These are phyloP conservation scores for Heterobasidion irregulare DNA, from an alignment of 1,284 basidiomycete genomes.

Conservation along the genomic window DNA sequence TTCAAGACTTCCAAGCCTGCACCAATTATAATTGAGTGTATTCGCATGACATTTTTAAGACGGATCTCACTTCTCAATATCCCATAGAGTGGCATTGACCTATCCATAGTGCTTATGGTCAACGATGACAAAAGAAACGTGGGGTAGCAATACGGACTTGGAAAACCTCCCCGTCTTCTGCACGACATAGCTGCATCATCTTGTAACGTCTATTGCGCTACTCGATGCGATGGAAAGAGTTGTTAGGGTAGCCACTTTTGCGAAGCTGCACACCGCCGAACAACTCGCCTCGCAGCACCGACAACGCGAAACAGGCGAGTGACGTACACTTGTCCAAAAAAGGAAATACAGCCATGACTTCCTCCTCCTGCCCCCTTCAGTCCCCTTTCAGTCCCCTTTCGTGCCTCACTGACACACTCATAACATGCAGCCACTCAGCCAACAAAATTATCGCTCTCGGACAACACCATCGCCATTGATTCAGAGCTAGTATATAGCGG, in stretches of 20 bases:
- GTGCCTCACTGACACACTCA: too few relatives aligned
- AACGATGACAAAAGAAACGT: not conserved
- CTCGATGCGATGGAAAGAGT: not conserved
- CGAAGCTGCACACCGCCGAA: not conserved
- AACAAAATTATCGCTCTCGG: too few relatives aligned
- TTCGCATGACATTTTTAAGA: not conserved
- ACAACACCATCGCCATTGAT: too few relatives aligned
- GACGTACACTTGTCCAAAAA: not conserved
- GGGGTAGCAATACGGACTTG: slow-evolving; percentile 24
- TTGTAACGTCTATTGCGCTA: not conserved
- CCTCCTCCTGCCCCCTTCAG: too few relatives aligned
- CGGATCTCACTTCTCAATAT: slow-evolving; percentile 56
- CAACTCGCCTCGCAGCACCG: not conserved
- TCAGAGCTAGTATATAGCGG: too few relatives aligned
- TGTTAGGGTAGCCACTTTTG: not conserved
- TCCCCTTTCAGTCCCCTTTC: too few relatives aligned
- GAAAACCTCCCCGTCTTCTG: slow-evolving; percentile 59
- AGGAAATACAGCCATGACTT: not conserved
- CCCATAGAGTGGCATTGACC: slow-evolving; percentile 59
- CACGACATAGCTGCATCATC: slow-evolving; percentile 70
- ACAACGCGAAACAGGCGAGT: not conserved
- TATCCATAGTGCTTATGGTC: slow-evolving; percentile 16
- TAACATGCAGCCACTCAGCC: too few relatives aligned
- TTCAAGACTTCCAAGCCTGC: slow-evolving; percentile 55
- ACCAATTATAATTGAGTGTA: slow-evolving; percentile 2